Conservation (phyloP, 345 rosid genomes). For the Rubroshorea leprosula region DNA sequence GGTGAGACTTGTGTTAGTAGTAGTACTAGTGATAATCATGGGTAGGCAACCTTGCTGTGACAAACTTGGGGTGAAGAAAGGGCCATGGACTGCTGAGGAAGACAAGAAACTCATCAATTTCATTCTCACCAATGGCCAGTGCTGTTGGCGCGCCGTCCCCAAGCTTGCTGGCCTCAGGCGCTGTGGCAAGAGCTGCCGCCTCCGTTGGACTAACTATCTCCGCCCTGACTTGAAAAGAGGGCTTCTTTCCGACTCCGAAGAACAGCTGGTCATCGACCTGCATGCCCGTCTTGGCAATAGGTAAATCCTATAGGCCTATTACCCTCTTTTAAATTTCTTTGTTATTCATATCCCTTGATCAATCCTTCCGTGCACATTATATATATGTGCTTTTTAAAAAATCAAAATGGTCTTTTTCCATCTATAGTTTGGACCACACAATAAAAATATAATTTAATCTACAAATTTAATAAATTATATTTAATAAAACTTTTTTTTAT, state of each 20-base stretch:
- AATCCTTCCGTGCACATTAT: too few relatives aligned
- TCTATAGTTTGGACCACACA: too few relatives aligned
- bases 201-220: conserved; percentile 85
- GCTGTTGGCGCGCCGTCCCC: conserved; percentile 84
- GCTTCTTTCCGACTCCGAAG: conserved; percentile 65
- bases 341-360: too few relatives aligned
- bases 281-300: conserved; percentile 75
- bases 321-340: too few relatives aligned
- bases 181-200: conserved; percentile 86
- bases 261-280: conserved; percentile 69
- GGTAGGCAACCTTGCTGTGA: conserved; percentile 82
- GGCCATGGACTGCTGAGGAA: conserved; percentile 87
- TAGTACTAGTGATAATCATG: conserved; percentile 20
- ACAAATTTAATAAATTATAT: too few relatives aligned
- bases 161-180: conserved; percentile 86
- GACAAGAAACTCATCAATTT: conserved; percentile 74
- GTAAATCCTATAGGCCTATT: too few relatives aligned
- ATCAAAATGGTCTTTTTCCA: too few relatives aligned
- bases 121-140: conserved; percentile 67
- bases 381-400: too few relatives aligned
- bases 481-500: too few relatives aligned
- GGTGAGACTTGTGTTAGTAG: background rate
- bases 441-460: too few relatives aligned
- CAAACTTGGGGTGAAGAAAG: conserved; percentile 72
- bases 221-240: conserved; percentile 88